phyloP scores from a whole-genome alignment of 2,329 filamentous ascomycete species.

The Alternaria arbusti region DNA sequence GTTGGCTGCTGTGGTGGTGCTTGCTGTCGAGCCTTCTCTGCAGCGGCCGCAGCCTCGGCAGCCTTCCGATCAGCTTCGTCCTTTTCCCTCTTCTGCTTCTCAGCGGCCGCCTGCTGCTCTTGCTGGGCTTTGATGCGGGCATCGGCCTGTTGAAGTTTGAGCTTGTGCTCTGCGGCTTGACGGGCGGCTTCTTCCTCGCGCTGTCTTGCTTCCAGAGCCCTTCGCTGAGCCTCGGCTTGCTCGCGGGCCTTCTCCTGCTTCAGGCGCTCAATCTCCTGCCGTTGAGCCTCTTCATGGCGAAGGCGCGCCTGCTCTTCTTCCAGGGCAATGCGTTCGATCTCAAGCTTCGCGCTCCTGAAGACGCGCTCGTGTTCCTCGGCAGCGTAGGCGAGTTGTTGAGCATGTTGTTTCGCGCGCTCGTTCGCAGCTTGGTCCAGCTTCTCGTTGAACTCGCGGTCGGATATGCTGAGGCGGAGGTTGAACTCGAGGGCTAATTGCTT shows the following conservation, averaged over 20 bases:
- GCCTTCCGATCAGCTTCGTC: slow-evolving; percentile 40
- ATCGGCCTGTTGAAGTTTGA: slow-evolving; percentile 39
- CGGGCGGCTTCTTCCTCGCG: slow-evolving; percentile 41
- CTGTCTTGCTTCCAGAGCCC: slow-evolving; percentile 42
- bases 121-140: slow-evolving; percentile 39
- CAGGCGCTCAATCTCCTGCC: slow-evolving; percentile 49
- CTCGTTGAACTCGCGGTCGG: slow-evolving; percentile 58
- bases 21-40: slow-evolving; percentile 31
- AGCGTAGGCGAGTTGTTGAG: slow-evolving; percentile 69
- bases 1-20: slow-evolving; percentile 16
- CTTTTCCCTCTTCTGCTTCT: slow-evolving; percentile 35
- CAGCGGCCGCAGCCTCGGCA: slow-evolving; percentile 34
- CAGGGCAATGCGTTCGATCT: slow-evolving; percentile 56
- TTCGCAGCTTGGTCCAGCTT: slow-evolving; percentile 67
- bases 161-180: slow-evolving; percentile 35
- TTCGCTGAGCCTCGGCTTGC: slow-evolving; percentile 45
- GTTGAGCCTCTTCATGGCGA: slow-evolving; percentile 45
- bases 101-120: slow-evolving; percentile 37
- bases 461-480: slow-evolving; percentile 50
- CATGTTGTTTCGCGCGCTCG: slow-evolving; percentile 68
- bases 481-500: slow-evolving; percentile 51
- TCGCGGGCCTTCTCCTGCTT: slow-evolving; percentile 53
- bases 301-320: slow-evolving; percentile 48
- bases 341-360: slow-evolving; percentile 61
- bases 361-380: slow-evolving; percentile 72